Evolutionary conservation across 352 stramenopile species (phyloP).

Genomic region (Phytophthora pini): DNA sequence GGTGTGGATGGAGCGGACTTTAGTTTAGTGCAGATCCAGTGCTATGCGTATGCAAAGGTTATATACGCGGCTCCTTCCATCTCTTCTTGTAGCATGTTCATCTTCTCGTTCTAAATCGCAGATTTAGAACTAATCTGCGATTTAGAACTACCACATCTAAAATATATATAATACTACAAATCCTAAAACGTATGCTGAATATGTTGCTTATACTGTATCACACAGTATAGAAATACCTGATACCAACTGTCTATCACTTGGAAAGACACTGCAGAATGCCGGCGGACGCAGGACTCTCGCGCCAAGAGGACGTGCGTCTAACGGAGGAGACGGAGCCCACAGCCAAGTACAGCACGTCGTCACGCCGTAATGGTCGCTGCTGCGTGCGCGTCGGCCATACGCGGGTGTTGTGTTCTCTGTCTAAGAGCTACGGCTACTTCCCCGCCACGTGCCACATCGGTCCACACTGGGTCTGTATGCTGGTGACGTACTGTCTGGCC

Average conservation of each 20-base stretch:
- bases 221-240: no score
- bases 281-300: slow-evolving; percentile 11
- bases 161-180: no score
- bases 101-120: no score
- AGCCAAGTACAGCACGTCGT: slow-evolving; percentile 30
- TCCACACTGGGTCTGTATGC: slow-evolving; percentile 75
- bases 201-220: no score
- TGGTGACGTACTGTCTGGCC: slow-evolving; percentile 76
- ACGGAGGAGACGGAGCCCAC: slow-evolving; percentile 23
- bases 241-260: no score
- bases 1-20: slow-evolving; percentile 9
- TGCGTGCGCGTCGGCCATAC: slow-evolving; percentile 69
- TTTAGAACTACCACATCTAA: no score
- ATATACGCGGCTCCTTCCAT: slow-evolving; percentile 29
- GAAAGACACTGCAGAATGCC: slow-evolving; percentile 11
- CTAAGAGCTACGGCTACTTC: slow-evolving; percentile 58
- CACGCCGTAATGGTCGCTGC: slow-evolving; percentile 23
- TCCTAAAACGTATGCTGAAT: no score
- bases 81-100: not conserved
- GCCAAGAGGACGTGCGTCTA: slow-evolving; percentile 20
- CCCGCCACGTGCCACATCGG: slow-evolving; percentile 71
- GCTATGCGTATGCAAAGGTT: slow-evolving; percentile 35
- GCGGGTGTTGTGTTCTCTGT: slow-evolving; percentile 61
- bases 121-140: no score
- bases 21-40: slow-evolving; percentile 15